phyloP scores from a whole-genome alignment of 1,139 yeast genomes.

The Blastobotrys niveus region DNA sequence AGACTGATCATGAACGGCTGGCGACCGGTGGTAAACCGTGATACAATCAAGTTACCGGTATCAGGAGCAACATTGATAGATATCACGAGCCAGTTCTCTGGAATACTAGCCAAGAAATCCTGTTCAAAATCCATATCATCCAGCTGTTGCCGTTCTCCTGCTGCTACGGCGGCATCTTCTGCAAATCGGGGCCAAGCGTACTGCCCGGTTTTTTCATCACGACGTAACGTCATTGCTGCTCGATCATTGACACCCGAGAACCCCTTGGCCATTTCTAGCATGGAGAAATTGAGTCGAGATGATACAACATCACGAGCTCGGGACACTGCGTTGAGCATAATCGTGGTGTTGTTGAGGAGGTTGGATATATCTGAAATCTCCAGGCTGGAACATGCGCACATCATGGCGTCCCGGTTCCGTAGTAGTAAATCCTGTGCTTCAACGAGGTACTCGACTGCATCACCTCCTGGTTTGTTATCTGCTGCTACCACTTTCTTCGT shows the following conservation, averaged over 20 bases:
- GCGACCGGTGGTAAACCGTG: conserved; percentile 39
- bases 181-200: conserved; percentile 16
- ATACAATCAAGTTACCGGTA: conserved; percentile 53
- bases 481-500: conserved; percentile 6
- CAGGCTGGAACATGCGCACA: conserved; percentile 21
- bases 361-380: conserved; percentile 22
- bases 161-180: background rate
- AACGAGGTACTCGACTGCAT: conserved; percentile 15
- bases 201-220: too few relatives aligned
- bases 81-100: conserved; percentile 54
- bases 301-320: conserved; percentile 13
- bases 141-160: background rate
- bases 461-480: conserved; percentile 11
- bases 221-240: conserved; percentile 8
- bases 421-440: conserved; percentile 16
- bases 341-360: conserved; percentile 24
- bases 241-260: conserved; percentile 14
- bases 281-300: conserved; percentile 8
- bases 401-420: conserved; percentile 4
- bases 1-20: conserved; percentile 50
- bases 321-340: conserved; percentile 31
- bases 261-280: conserved; percentile 18
- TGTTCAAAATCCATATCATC: conserved; percentile 9
- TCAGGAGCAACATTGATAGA: conserved; percentile 57
- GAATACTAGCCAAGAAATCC: conserved; percentile 29